These are phyloP conservation scores for Sugiyamaella chiloensis DNA, from an alignment of 805 yeast genomes.

Conservation along the genomic window DNA sequence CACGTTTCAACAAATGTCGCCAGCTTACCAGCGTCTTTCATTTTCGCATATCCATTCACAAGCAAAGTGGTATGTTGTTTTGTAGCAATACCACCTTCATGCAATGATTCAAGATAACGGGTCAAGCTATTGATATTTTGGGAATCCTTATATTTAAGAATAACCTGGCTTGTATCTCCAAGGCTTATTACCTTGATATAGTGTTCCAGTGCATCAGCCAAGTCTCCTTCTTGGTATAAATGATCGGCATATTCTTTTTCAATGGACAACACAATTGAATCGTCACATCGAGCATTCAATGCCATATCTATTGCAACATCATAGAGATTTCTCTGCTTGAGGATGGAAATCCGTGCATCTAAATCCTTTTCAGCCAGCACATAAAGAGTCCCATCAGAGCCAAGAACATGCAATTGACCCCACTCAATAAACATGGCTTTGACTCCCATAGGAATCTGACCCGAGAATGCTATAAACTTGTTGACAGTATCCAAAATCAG, in stretches of 20 bases:
- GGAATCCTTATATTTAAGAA: constrained; percentile 74
- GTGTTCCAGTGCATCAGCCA: constrained; percentile 67
- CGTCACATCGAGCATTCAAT: constrained; percentile 30
- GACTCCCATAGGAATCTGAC: constrained; percentile 64
- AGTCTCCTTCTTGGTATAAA: constrained; percentile 63
- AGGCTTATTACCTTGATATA: constrained; percentile 57
- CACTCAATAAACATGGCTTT: constrained; percentile 55
- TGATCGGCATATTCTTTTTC: constrained; percentile 67
- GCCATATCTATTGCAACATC: constrained; percentile 73
- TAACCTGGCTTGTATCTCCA: constrained; percentile 69
- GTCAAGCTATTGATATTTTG: constrained; percentile 65
- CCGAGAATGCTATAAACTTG: constrained; percentile 66
- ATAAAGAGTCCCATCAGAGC: constrained; percentile 73
- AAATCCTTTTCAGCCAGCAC: constrained; percentile 63
- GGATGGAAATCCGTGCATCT: constrained; percentile 63
- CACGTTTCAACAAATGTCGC: constrained; percentile 51
- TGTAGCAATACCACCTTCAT: constrained; percentile 54
- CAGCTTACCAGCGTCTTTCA: constrained; percentile 59
- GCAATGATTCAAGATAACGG: constrained; percentile 58
- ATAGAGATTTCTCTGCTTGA: constrained; percentile 67
- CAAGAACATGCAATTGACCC: constrained; percentile 57
- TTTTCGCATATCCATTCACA: constrained; percentile 74
- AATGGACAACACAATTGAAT: constrained; percentile 34
- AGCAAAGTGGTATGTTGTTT: constrained; percentile 79
- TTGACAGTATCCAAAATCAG: constrained; percentile 66